Conservation (phyloP, 768 basidiomycete species). For the Rhizopogon salebrosus region DNA sequence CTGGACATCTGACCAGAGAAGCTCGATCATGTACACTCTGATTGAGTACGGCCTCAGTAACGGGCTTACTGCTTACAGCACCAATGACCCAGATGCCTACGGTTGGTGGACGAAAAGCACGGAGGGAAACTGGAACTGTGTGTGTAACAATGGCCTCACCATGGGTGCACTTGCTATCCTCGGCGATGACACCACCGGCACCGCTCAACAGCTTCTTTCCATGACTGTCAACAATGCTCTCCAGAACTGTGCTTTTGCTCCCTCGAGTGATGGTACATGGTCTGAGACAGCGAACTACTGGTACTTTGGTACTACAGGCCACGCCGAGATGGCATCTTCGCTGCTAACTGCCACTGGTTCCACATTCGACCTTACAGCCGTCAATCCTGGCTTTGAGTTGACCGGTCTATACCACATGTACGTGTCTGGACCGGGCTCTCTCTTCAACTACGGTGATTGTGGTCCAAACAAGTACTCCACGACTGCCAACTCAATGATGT, state of each 20-base stretch:
- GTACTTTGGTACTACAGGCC: slow-evolving; percentile 91
- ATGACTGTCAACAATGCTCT: slow-evolving; percentile 71
- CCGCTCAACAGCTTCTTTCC: slow-evolving; percentile 59
- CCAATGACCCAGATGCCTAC: slow-evolving; percentile 27
- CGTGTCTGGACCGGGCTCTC: slow-evolving; percentile 73
- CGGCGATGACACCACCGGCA: slow-evolving; percentile 73
- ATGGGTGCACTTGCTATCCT: slow-evolving; percentile 88
- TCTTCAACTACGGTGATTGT: slow-evolving; percentile 63
- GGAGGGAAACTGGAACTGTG: slow-evolving; percentile 97
- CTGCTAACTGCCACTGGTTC: slow-evolving; percentile 85
- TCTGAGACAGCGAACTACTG: slow-evolving; percentile 91
- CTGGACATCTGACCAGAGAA: slow-evolving; percentile 72
- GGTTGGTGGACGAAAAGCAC: slow-evolving; percentile 79
- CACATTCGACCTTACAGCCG: slow-evolving; percentile 62
- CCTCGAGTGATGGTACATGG: slow-evolving; percentile 81
- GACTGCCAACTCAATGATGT: slow-evolving; percentile 84
- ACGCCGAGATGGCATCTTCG: slow-evolving; percentile 83
- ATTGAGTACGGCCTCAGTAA: slow-evolving; percentile 70
- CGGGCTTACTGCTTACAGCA: slow-evolving; percentile 53
- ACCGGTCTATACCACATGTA: slow-evolving; percentile 92
- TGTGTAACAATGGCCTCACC: slow-evolving; percentile 88
- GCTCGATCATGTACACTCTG: slow-evolving; percentile 63
- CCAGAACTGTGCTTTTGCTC: slow-evolving; percentile 64
- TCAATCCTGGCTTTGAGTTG: slow-evolving; percentile 64
- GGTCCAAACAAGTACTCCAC: slow-evolving; percentile 92